Evolutionary conservation across 1,284 basidiomycete genomes (phyloP).

Genomic region (Trametes versicolor): DNA sequence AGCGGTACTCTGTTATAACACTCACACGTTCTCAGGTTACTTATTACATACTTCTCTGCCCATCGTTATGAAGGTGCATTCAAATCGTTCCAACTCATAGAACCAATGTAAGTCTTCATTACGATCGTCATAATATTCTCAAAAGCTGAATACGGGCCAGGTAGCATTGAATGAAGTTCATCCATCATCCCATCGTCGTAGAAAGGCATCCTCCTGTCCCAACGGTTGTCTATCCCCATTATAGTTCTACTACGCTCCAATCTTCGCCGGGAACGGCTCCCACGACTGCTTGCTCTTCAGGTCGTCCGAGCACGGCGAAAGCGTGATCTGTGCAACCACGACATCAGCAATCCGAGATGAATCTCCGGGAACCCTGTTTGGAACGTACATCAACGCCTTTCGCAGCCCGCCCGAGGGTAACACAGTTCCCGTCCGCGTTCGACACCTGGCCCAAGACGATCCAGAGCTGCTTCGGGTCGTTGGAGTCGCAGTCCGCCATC

Average conservation of each 20-base stretch:
- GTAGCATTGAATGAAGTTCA: constrained; percentile 1
- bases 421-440: constrained; percentile 32
- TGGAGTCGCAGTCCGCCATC: constrained; percentile 26
- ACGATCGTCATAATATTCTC: not conserved
- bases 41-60: too few relatives aligned
- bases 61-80: too few relatives aligned
- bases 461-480: constrained; percentile 20
- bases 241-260: not conserved
- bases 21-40: too few relatives aligned
- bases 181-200: not conserved
- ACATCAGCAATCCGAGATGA: not conserved
- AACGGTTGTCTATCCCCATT: not conserved
- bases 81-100: too few relatives aligned
- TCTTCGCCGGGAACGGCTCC: constrained; percentile 13
- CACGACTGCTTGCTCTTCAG: constrained; percentile 20
- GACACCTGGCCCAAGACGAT: constrained; percentile 23
- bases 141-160: not conserved
- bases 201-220: not conserved
- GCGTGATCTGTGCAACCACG: constrained; percentile 10
- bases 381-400: constrained; percentile 13
- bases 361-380: too few relatives aligned
- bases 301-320: constrained; percentile 14
- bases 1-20: too few relatives aligned
- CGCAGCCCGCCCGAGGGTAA: constrained; percentile 26
- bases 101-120: constrained; percentile 7